Evolutionary conservation across 2,329 filamentous ascomycete genomes (phyloP), one percentile per base, ranked within the genome.

Genomic region (Coniochaeta sp.): DNA sequence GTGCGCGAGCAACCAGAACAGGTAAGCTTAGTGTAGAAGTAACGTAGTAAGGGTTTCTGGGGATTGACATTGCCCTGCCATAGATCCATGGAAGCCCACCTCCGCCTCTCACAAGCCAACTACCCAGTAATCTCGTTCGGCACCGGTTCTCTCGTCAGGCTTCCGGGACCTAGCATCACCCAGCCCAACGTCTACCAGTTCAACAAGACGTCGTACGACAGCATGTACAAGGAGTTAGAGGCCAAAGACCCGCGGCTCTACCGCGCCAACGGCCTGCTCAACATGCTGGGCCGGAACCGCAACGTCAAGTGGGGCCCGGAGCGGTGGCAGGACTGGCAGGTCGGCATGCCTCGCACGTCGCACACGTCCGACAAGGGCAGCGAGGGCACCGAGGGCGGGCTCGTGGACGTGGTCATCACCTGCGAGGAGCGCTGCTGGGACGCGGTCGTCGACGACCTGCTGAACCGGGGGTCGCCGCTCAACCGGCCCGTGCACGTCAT

Each of bases 381-480:
- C 61, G 73, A 83, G 19, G 95, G 95, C 17, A 89, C 90, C 8
- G 95, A 99, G 73, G 89, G 88, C 8, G 95, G 95, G 7, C 81
- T 96, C 4, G 93, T 96, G 0, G 95, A 99, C 71, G 80, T 98
- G 7, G 93, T 99, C 61, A 93, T 99, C 66, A 99, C 95, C 0
- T 99, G 95, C 71, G 95, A 99, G 74, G 95, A 99, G 76, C 83
- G 95, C 62, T 99, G 95, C 72, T 99, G 96, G 91, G 95, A 99
- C 74, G 93, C 95, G 5, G 95, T 99, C 36, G 84, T 99, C 12
- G 95, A 99, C 68, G 93, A 99, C 72, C 79, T 99, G 58, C 85
- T 96, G 63, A 90, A 87, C 68, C 85, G 96, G 63, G 95, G 93
- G 8, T 86, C 89, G 0, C 89, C 90, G 3, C 79, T 99, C 61